Evolutionary conservation across 1,139 yeast genomes (phyloP).

Genomic region (Protomyces macrosporus): DNA sequence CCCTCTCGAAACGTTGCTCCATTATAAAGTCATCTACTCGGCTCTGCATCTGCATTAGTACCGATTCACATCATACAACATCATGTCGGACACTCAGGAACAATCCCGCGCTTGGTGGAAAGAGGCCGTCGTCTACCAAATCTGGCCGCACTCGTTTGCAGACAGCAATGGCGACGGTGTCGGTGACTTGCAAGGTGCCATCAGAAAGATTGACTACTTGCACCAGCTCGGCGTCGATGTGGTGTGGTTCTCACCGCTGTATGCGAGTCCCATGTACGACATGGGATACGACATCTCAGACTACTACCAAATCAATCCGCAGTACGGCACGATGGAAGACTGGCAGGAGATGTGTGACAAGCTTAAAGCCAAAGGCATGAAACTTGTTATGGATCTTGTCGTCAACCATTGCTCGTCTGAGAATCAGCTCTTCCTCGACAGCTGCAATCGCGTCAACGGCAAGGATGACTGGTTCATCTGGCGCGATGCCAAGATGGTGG

Average conservation of each 20-base stretch:
- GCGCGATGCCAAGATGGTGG: constrained; percentile 47
- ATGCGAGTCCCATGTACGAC: constrained; percentile 56
- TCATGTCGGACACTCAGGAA: not conserved
- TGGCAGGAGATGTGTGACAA: constrained; percentile 50
- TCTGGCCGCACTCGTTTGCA: constrained; percentile 56
- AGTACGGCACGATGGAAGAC: constrained; percentile 52
- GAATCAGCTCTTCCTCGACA: constrained; percentile 57
- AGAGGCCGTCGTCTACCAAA: constrained; percentile 51
- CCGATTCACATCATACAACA: no score
- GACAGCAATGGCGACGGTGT: constrained; percentile 53
- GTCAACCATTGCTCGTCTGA: constrained; percentile 55
- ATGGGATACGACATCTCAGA: constrained; percentile 61
- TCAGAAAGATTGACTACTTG: constrained; percentile 50
- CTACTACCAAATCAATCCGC: constrained; percentile 49
- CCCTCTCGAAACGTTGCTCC: no score
- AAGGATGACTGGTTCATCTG: constrained; percentile 60
- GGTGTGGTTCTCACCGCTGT: constrained; percentile 57
- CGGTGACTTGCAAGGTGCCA: constrained; percentile 55
- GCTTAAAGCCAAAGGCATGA: constrained; percentile 50
- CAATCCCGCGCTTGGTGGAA: constrained; percentile 48
- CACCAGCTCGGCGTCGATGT: constrained; percentile 50
- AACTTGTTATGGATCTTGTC: constrained; percentile 53
- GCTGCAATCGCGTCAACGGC: constrained; percentile 48
- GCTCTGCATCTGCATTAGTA: no score
- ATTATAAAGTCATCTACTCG: no score